Percentiles rank a stretch among this genome's conserved stretches.
Conservation (phyloP, 23 red algal species). For the Gracilaria domingensis region DNA sequence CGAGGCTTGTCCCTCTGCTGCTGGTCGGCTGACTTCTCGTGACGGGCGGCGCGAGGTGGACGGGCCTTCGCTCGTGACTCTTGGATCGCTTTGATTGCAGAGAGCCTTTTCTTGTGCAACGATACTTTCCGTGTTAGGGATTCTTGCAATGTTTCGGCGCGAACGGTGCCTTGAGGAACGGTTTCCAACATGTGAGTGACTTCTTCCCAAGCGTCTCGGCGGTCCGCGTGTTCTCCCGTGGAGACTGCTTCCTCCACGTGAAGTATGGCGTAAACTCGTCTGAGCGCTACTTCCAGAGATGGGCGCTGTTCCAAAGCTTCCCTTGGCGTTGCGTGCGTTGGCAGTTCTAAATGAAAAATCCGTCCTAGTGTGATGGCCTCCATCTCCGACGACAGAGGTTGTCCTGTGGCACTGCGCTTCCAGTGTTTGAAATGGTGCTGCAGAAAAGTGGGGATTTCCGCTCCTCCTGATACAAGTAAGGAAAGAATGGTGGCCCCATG, state of each 20-base stretch:
- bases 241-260: background rate
- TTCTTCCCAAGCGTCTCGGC: no score
- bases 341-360: constrained; percentile 22
- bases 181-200: background rate
- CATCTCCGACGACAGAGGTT: background rate
- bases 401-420: background rate
- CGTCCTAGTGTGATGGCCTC: constrained; percentile 23
- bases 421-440: background rate
- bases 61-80: no score
- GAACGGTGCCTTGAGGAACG: background rate
- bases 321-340: background rate
- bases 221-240: no score
- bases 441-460: background rate
- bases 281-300: constrained; percentile 21
- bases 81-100: background rate
- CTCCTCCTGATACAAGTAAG: background rate
- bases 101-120: background rate
- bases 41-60: no score
- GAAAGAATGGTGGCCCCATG: background rate
- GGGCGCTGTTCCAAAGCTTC: background rate
- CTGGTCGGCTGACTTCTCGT: no score
- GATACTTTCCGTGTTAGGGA: background rate
- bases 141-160: background rate
- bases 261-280: constrained; percentile 18
- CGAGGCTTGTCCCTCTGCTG: no score